Base-by-base conservation (phyloP, 805 yeast species). In the Clavispora vitiphila region DNA sequence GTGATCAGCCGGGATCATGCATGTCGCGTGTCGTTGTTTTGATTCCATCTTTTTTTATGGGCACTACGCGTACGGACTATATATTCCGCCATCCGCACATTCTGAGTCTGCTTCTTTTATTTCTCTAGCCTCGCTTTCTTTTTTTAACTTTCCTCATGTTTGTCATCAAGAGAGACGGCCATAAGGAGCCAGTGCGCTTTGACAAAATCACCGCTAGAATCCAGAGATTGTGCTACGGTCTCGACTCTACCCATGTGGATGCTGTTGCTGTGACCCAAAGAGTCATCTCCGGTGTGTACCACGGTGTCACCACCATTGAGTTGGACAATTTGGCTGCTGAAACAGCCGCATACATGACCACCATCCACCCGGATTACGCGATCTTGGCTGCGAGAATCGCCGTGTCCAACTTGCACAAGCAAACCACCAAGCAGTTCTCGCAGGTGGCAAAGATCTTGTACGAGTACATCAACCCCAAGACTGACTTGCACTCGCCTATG, bases 341-440 rank as follows among this genome's bases (percentile, higher is more conserved):
- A 67, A 89, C 96, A 27, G 95, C 96, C 43, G 98, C 98, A 34
- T 86, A 84, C 60, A 87, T 93, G 96, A 89, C 97, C 44, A 91
- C 98, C 10, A 78, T 86, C 48, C 98, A 91, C 64, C 98, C 98
- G n/a, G 98, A 93, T 68, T 90, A 91, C 57, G 96, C 97, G 21
- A 80, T 82, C 34, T 74, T 89, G 55, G 97, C 97, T 41, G 97
- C 98, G 26, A 82, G 99, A 70, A 84, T 91, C 47, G 97, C 98
- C 16, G 83, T 93, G 41, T 86, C 96, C 32, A 88, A 88, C 64
- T 74, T 93, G 60, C 97, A 91, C 72, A 90, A 90, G 68, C 96
- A 89, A 69, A 90, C 97, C 40, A 85, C 88, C 46, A 85, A 86
- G 65, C 84, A 76, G 57, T 91, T 86, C 56, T 83, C 95, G 30